A percentile compares a stretch with the other conserved stretches of the same genome.
Evolutionary conservation across 2,329 filamentous ascomycete genomes (phyloP).

Genomic region (Colletotrichum sp.): DNA sequence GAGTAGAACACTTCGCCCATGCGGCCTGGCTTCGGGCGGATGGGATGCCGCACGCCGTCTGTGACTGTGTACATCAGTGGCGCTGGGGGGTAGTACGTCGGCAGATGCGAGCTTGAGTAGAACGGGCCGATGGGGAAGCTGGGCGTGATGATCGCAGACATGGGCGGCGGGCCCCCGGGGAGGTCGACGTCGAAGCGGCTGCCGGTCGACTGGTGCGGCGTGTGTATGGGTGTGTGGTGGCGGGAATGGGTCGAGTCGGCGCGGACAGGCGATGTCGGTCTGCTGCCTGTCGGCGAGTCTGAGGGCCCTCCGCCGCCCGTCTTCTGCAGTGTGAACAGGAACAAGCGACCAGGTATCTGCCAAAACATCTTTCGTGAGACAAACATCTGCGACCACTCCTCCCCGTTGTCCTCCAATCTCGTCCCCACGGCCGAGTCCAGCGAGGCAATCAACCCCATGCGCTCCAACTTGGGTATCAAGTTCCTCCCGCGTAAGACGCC

Average conservation of each 20-base stretch:
- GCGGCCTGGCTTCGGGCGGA: slow-evolving; percentile 85
- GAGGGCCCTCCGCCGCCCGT: slow-evolving; percentile 42
- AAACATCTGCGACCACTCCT: slow-evolving; percentile 82
- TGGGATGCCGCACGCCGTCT: slow-evolving; percentile 80
- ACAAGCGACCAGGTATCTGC: slow-evolving; percentile 87
- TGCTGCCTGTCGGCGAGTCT: slow-evolving; percentile 57
- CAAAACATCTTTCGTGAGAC: slow-evolving; percentile 83
- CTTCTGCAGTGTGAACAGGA: slow-evolving; percentile 83
- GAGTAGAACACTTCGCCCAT: slow-evolving; percentile 93
- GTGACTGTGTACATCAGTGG: slow-evolving; percentile 83
- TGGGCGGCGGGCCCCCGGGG: slow-evolving; percentile 42
- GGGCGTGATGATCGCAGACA: slow-evolving; percentile 34
- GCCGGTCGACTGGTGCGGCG: slow-evolving; percentile 31
- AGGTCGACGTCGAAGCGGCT: slow-evolving; percentile 33
- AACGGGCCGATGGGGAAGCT: slow-evolving; percentile 69
- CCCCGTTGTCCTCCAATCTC: slow-evolving; percentile 62
- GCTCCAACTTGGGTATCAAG: slow-evolving; percentile 86
- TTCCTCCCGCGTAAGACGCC: slow-evolving; percentile 87
- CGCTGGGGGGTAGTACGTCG: slow-evolving; percentile 87
- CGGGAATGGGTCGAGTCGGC: slow-evolving; percentile 33
- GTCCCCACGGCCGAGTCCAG: slow-evolving; percentile 78
- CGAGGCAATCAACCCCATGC: slow-evolving; percentile 85
- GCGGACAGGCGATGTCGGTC: slow-evolving; percentile 56
- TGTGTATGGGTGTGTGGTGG: slow-evolving; percentile 24
- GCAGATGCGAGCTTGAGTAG: slow-evolving; percentile 81